Evolutionary conservation across 192 early-diverging fungal genomes (phyloP).

Genomic region (Backusella tarrabulga): DNA sequence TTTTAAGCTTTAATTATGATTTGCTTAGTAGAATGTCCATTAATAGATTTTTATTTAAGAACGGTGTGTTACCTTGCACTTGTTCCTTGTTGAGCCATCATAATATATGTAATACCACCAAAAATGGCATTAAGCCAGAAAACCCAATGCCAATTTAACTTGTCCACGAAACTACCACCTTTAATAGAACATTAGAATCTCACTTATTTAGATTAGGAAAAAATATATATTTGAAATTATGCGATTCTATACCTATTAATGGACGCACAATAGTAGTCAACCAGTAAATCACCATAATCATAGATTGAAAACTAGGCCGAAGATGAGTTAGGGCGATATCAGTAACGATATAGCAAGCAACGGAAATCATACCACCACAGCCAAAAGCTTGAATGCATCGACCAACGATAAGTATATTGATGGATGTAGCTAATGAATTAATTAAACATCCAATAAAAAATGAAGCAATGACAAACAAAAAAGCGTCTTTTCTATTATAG

Average conservation of each 20-base stretch:
- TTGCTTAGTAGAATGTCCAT: too few relatives aligned
- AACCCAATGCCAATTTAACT: slow-evolving; percentile 70
- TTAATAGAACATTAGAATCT: slow-evolving; percentile 8
- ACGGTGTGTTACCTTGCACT: too few relatives aligned
- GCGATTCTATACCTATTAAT: slow-evolving; percentile 38
- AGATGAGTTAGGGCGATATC: slow-evolving; percentile 65
- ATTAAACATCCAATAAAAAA: slow-evolving; percentile 53
- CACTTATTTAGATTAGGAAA: background rate
- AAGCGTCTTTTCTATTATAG: slow-evolving; percentile 17
- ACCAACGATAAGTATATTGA: slow-evolving; percentile 62
- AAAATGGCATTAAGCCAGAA: slow-evolving; percentile 51
- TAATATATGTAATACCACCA: background rate
- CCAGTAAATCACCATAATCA: slow-evolving; percentile 58
- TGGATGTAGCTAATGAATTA: slow-evolving; percentile 54
- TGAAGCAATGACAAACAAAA: slow-evolving; percentile 23
- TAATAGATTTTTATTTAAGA: too few relatives aligned
- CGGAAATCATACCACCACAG: slow-evolving; percentile 60
- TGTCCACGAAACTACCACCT: slow-evolving; percentile 69
- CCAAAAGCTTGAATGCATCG: slow-evolving; percentile 62
- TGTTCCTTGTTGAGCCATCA: background rate
- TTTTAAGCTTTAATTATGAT: too few relatives aligned
- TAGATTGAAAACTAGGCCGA: slow-evolving; percentile 62
- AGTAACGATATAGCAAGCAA: slow-evolving; percentile 64
- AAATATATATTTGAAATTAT: slow-evolving; percentile 21
- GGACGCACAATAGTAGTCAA: slow-evolving; percentile 66